Conservation (phyloP, 2,329 filamentous ascomycete genomes). For the Graphium sp. region DNA sequence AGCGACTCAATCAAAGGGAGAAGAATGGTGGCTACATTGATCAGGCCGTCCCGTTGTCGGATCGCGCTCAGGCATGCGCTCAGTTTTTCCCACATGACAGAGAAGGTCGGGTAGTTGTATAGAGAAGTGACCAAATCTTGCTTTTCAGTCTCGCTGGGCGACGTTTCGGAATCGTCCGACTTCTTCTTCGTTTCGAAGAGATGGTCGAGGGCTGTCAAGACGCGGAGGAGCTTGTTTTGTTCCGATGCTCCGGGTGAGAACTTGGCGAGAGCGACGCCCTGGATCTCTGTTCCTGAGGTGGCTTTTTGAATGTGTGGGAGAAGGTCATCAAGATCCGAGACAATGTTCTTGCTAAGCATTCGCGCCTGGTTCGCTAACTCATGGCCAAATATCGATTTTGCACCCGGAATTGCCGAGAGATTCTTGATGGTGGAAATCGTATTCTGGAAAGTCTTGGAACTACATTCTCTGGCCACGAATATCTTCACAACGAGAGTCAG, state of each 20-base stretch:
- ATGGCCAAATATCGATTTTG: constrained; percentile 80
- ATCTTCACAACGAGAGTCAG: constrained; percentile 92
- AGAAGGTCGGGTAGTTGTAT: constrained; percentile 83
- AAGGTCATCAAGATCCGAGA: constrained; percentile 70
- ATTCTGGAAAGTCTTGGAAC: constrained; percentile 94
- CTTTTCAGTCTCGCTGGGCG: constrained; percentile 43
- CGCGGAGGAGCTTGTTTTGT: constrained; percentile 85
- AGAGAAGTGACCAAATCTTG: constrained; percentile 74
- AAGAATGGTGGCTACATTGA: constrained; percentile 92
- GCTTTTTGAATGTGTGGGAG: constrained; percentile 76
- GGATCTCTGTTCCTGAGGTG: constrained; percentile 80
- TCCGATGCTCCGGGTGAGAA: constrained; percentile 94
- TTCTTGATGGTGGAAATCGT: constrained; percentile 98
- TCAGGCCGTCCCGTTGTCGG: constrained; percentile 81
- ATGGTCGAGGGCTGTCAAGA: constrained; percentile 88
- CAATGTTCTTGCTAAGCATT: constrained; percentile 66
- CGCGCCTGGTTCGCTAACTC: constrained; percentile 83
- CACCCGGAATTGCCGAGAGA: constrained; percentile 78
- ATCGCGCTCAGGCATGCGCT: constrained; percentile 81
- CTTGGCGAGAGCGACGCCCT: constrained; percentile 82
- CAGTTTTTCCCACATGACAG: constrained; percentile 78
- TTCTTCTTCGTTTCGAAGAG: constrained; percentile 74
- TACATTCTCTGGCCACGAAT: constrained; percentile 88
- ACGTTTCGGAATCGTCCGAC: constrained; percentile 23
- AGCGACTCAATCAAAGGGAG: constrained; percentile 87